Conservation (phyloP, 2,329 filamentous ascomycete species). For the Nemania sp. region DNA sequence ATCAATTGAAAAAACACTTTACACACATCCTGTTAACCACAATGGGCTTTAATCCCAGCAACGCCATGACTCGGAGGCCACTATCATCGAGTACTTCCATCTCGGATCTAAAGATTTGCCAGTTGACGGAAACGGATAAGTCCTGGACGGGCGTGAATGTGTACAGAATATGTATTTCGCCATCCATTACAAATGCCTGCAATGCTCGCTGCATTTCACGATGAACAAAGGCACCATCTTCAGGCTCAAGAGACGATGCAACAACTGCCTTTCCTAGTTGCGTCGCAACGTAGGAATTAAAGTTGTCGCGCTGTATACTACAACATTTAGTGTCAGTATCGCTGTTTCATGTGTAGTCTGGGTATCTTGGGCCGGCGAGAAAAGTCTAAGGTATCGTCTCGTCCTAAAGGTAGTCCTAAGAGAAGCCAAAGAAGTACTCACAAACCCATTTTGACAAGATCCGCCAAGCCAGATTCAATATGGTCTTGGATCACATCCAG, state of each 20-base stretch:
- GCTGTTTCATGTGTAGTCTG: neutral
- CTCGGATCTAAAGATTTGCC: constrained; percentile 78
- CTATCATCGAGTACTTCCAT: constrained; percentile 78
- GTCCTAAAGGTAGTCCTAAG: neutral
- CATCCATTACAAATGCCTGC: constrained; percentile 81
- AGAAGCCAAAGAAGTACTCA: neutral
- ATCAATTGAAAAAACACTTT: neutral
- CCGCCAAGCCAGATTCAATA: constrained; percentile 69
- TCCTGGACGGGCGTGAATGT: constrained; percentile 79
- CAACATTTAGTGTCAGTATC: neutral
- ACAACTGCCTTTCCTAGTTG: constrained; percentile 77
- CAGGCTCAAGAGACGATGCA: constrained; percentile 77
- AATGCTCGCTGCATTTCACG: constrained; percentile 75
- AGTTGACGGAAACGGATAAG: constrained; percentile 69
- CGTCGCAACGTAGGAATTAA: constrained; percentile 69
- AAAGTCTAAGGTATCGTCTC: neutral
- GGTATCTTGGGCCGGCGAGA: neutral
- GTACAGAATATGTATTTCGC: constrained; percentile 77
- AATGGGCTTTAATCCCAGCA: constrained; percentile 76
- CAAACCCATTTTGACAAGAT: constrained; percentile 67
- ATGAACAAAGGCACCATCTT: constrained; percentile 80
- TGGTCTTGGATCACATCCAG: constrained; percentile 62
- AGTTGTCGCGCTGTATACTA: constrained; percentile 60
- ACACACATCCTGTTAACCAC: constrained; percentile 74
- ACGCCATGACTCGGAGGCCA: constrained; percentile 73